phyloP scores from a whole-genome alignment of 257 asterid genomes.

The Ilex aquifolium region DNA sequence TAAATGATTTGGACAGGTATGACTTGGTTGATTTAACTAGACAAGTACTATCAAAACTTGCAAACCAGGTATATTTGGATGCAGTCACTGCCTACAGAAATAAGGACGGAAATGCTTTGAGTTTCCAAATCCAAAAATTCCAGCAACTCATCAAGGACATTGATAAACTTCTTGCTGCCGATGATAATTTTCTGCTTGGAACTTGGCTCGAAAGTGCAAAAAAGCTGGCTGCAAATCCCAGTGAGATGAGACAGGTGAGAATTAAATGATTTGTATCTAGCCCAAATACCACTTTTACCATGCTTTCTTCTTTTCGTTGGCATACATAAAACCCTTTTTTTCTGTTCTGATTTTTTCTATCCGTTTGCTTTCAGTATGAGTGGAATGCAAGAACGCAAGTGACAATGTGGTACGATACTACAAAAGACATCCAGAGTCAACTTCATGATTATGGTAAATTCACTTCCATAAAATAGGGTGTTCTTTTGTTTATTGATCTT shows the following conservation, averaged over 20 bases:
- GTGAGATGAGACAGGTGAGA: constrained; percentile 70
- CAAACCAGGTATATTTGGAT: constrained; percentile 74
- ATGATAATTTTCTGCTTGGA: constrained; percentile 83
- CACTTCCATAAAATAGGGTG: not conserved
- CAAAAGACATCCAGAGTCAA: constrained; percentile 53
- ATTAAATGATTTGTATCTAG: not conserved
- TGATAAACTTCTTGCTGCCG: constrained; percentile 75
- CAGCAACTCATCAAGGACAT: constrained; percentile 84
- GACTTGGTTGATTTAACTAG: constrained; percentile 95
- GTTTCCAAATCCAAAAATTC: constrained; percentile 49
- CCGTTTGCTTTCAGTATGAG: constrained; percentile 54
- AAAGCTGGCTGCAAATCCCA: constrained; percentile 44
- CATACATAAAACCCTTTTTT: too few species aligned
- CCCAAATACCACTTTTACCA: not conserved
- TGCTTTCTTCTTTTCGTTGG: not conserved
- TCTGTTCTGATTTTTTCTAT: not conserved
- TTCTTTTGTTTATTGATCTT: not conserved
- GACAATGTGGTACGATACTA: constrained; percentile 94
- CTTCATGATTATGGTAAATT: constrained; percentile 85
- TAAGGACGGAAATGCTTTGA: constrained; percentile 51
- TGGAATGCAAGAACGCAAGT: constrained; percentile 98
- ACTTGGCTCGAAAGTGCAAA: constrained; percentile 91
- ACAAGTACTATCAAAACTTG: constrained; percentile 87
- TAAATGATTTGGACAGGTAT: constrained; percentile 45
- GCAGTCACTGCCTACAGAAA: constrained; percentile 59